Conservation (phyloP, 2,329 filamentous ascomycete genomes). For the Pseudomassariella vexata region DNA sequence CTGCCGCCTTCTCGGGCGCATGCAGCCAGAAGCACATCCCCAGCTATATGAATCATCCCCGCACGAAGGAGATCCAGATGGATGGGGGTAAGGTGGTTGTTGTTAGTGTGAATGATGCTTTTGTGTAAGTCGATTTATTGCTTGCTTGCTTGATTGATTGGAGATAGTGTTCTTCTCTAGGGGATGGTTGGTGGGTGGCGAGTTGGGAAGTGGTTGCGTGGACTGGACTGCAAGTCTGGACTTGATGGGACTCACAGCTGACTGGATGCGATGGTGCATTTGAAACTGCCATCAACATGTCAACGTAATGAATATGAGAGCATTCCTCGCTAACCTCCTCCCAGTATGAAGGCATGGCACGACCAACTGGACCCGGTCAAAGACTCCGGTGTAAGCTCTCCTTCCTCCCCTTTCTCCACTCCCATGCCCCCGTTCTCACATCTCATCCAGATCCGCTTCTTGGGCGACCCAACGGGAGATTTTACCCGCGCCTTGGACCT, state of each 20-base stretch:
- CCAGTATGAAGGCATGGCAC: slow-evolving; percentile 85
- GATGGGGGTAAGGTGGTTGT: slow-evolving; percentile 82
- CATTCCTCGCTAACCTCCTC: too few species aligned
- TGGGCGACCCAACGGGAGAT: slow-evolving; percentile 71
- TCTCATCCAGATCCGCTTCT: slow-evolving; percentile 68
- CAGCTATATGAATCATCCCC: slow-evolving; percentile 75
- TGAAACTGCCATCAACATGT: too few species aligned
- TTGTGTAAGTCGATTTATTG: slow-evolving; percentile 64
- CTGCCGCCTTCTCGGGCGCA: slow-evolving; percentile 64
- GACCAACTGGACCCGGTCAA: slow-evolving; percentile 69
- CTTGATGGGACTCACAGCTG: too few species aligned
- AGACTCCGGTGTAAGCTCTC: slow-evolving; percentile 64
- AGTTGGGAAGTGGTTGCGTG: too few species aligned
- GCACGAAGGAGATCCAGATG: slow-evolving; percentile 48
- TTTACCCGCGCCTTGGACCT: slow-evolving; percentile 84
- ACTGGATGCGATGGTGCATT: too few species aligned
- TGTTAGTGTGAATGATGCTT: slow-evolving; percentile 88
- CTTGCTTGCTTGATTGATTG: slow-evolving; percentile 13
- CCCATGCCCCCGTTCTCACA: not conserved
- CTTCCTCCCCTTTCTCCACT: not conserved
- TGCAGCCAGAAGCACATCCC: slow-evolving; percentile 68
- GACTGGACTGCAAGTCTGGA: too few species aligned
- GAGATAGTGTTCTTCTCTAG: slow-evolving; percentile 11
- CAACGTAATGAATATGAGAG: too few species aligned
- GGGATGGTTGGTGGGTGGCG: too few species aligned